Conservation (phyloP, 2,329 filamentous ascomycete species). For the Aspergillus tubingensis region DNA sequence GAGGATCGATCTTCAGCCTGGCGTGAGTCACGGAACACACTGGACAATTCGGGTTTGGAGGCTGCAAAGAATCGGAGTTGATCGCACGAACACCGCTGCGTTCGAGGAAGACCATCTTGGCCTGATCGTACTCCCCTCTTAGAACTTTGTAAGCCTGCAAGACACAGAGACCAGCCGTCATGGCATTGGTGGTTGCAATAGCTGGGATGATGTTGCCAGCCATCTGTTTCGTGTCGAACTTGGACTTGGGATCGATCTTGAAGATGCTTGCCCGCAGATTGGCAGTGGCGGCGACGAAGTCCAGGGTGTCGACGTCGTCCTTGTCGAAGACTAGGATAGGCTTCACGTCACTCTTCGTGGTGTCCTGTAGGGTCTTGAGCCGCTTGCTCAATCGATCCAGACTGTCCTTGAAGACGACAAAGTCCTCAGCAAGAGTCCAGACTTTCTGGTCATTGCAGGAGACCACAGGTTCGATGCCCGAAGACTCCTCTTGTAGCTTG, state of each 20-base stretch:
- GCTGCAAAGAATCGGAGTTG: slow-evolving; percentile 55
- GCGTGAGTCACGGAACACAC: slow-evolving; percentile 77
- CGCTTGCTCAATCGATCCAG: slow-evolving; percentile 74
- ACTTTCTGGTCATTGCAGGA: slow-evolving; percentile 68
- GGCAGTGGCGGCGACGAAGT: slow-evolving; percentile 88
- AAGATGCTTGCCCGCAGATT: slow-evolving; percentile 91
- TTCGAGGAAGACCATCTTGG: slow-evolving; percentile 71
- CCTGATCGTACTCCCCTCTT: neutral
- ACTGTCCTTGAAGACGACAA: slow-evolving; percentile 81
- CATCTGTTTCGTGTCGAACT: slow-evolving; percentile 98
- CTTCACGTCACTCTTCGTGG: slow-evolving; percentile 40
- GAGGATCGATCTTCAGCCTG: slow-evolving; percentile 67
- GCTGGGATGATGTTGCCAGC: slow-evolving; percentile 98
- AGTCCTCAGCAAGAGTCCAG: slow-evolving; percentile 83
- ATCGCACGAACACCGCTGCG: slow-evolving; percentile 62
- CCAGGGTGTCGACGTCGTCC: slow-evolving; percentile 90
- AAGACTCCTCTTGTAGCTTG: slow-evolving; percentile 56
- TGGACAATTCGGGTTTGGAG: slow-evolving; percentile 78
- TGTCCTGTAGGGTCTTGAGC: slow-evolving; percentile 64
- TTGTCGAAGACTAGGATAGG: slow-evolving; percentile 89
- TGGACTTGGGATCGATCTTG: slow-evolving; percentile 80
- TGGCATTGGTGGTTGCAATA: slow-evolving; percentile 96
- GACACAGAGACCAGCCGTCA: slow-evolving; percentile 89
- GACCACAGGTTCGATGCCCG: slow-evolving; percentile 55
- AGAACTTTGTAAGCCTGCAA: slow-evolving; percentile 62